Base-by-base conservation (phyloP, 257 asterid genomes). In the Solanum bulbocastanum region DNA sequence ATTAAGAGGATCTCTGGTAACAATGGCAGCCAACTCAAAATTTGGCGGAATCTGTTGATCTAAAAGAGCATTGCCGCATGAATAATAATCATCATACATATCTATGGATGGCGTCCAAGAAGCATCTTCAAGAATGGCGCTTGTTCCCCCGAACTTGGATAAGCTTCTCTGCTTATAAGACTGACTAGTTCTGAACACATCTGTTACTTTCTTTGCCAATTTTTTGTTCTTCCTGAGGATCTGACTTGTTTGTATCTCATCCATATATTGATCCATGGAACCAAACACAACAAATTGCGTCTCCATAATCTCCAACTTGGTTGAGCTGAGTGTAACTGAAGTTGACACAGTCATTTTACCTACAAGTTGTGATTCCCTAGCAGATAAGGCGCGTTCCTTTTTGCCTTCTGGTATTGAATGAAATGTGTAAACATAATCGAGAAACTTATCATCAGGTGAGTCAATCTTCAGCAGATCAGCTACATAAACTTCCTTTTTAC, bases 321-420 rank as follows among this genome's bases (percentile, higher is more conserved):
- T 90, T 8, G 92, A 89, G 83, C 93, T 84, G n/a, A 92, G 90
- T 14, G 92, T 86, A 87, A 92, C 88, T 14, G 94, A 95, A 83
- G 95, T 94, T 37, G 96, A 94, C 60, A 97, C 99, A 37, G 89
- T 90, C 98, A 97, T 97, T 89, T 88, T 91, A 79, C 96, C 98
- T 72, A 95, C 91, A 88, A 87, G 87, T 75, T 91, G 91, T 72
- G 88, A 58, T 87, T 92, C 91, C 7, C 69, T 86, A 5, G 90
- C 93, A 5, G 87, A 87, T 58, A 83, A 39, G 86, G 89, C 91
- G 20, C 62, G 83, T 44, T 93, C 98, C 84, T 90, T 93, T 89
- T 89, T 93, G 62, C 88, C 90, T 25, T 87, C 87, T 83, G 88
- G 87, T 86, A 91, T 90, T 39, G 91, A 89, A 88, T 91, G 94